Evolutionary conservation across 345 rosid genomes (phyloP), one percentile per base, ranked within the genome.

Genomic region (Syzygium grande): DNA sequence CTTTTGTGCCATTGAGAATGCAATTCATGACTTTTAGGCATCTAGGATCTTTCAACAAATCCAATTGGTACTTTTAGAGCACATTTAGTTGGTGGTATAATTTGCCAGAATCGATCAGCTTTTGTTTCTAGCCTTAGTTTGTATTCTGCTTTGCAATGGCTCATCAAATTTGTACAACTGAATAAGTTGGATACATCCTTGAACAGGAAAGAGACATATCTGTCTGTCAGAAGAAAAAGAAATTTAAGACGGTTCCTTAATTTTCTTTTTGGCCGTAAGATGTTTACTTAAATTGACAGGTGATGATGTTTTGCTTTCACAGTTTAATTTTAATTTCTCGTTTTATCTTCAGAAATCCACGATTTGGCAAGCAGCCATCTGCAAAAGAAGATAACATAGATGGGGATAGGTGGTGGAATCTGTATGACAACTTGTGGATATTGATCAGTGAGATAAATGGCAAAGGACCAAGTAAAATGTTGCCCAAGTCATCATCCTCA

Each of bases 401-500:
- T 78, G 91, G 93, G 90, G 94, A 94, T 84, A 92, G 92, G 87
- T 95, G 98, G 99, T 97, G 99, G 99, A 90, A 93, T 90, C 88
- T 96, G 86, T 97, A 96, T 90, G 98, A 96, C 90, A 94, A 94
- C 91, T 87, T 97, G 92, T 97, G 99, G 99, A 91, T 91, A 85
- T 89, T 97, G 84, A 92, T 97, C 86, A 91, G 95, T 87, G 98
- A 92, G 91, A 89, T 97, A 86, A 95, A 94, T 92, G 99, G 97
- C 65, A 97, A 94, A 90, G 96, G 99, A 63, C 98, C 96, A 38
- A 94, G 93, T 91, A 96, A 93, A 93, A 87, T 89, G 88, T 87
- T 94, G 78, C 90, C 95, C 84, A 95, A 93, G 91, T 78, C 89
- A 84, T 91, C 95, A 89, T 88, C 94, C 87, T 86, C 93, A 63